phyloP scores from a whole-genome alignment of 106 monocot species.

The Platanthera zijinensis region DNA sequence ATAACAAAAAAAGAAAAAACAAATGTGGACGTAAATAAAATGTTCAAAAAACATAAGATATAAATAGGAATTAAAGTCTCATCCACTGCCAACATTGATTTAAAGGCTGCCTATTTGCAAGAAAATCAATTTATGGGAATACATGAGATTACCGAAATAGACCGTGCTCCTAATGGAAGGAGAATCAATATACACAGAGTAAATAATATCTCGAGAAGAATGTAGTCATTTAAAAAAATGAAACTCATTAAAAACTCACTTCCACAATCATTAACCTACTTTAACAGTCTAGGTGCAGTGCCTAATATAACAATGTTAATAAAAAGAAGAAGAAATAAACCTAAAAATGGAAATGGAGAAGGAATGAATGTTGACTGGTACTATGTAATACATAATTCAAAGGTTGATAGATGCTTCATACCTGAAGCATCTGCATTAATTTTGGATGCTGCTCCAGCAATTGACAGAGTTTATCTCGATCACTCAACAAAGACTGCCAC shows the following conservation, averaged over 20 bases:
- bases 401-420: conserved; percentile 19
- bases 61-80: too few species aligned
- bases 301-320: not conserved
- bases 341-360: not conserved
- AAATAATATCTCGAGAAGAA: not conserved
- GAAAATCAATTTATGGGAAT: not conserved
- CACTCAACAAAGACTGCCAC: conserved; percentile 78
- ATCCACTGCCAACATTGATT: not conserved
- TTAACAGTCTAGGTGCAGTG: not conserved
- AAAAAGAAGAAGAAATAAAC: not conserved
- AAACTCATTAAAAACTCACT: not conserved
- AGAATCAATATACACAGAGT: not conserved
- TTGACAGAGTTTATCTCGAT: conserved; percentile 89
- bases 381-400: not conserved
- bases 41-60: too few species aligned
- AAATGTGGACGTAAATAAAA: too few species aligned
- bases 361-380: not conserved
- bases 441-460: conserved; percentile 94
- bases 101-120: not conserved
- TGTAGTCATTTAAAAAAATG: not conserved
- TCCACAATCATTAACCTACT: not conserved
- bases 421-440: conserved; percentile 99
- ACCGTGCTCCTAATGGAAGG: not conserved
- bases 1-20: too few species aligned
- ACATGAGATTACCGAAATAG: not conserved